Evolutionary conservation across 345 rosid genomes (phyloP), one percentile per base, ranked within the genome.

Genomic region (Linum lewisii): DNA sequence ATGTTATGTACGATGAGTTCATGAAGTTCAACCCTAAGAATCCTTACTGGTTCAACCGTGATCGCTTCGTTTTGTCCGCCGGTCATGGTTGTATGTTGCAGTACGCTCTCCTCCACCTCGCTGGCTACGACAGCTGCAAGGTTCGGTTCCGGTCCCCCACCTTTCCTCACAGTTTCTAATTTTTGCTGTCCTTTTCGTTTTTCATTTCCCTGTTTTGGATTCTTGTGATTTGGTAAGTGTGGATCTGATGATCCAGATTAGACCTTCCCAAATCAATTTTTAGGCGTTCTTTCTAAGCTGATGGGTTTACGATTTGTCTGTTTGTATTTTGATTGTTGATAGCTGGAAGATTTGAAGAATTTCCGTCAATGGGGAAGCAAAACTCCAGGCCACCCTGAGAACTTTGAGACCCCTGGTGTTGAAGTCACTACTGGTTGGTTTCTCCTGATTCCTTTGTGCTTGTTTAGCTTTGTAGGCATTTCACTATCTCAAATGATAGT

Each of bases 381-480:
- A 57, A 94, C 97, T n/a, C 99, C 99, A 7, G 99, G 99, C 66
- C 99, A 94, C 72, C 99, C 99, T 2, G 99, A 94, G 84, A 94
- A 94, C 73, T 94, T 94, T 51, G 99, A 90, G 81, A 94, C 99
- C 49, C 97, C 96, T 25, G 99, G 99, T 19, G 73, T 90, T 67
- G 99, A 94, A 78, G 99, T 94, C 64, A 94, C 99, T 11, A 94
- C 99, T 73, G 99, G 99, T 94, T 62, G 61, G 78, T 23, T 51
- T 57, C 47, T 60, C 54, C 1, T 14, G 15, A 7, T 49, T 6
- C 6, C 21, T 26, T 5, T 15, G 5, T 57, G 10, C 0, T 52
- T 15, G 14, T 13, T 1, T 53, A 10, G 5, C 6, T 22, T 18
- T 19, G 18, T 6, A 16, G 6, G 8, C 24, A 16, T 16, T 6